Evolutionary conservation across 805 yeast species (phyloP).

Genomic region (Kodamaea neixiangensis): DNA sequence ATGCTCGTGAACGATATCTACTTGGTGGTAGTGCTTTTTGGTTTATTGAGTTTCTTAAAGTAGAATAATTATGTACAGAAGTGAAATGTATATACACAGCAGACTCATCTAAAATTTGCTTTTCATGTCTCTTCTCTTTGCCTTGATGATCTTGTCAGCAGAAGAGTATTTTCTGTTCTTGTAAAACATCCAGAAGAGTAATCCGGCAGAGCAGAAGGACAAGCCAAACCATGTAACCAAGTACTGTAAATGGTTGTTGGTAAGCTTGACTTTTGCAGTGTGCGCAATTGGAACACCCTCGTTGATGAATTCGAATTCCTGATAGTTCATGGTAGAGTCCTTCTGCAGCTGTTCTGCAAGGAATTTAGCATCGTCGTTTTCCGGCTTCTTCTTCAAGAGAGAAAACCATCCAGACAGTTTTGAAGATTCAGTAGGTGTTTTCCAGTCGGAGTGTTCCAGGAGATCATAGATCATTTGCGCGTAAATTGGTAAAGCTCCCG

Average conservation of each 20-base stretch:
- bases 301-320: constrained; percentile 56
- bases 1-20: constrained; percentile 40
- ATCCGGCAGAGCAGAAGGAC: constrained; percentile 67
- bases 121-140: constrained; percentile 41
- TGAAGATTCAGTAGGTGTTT: constrained; percentile 15
- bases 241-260: constrained; percentile 90
- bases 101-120: constrained; percentile 10
- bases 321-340: constrained; percentile 40
- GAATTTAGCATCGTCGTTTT: constrained; percentile 19
- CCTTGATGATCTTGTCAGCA: constrained; percentile 43
- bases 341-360: constrained; percentile 20
- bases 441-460: constrained; percentile 61
- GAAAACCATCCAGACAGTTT: constrained; percentile 14
- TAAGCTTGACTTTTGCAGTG: constrained; percentile 73
- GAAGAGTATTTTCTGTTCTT: constrained; percentile 31
- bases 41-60: constrained; percentile 28
- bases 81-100: neutral
- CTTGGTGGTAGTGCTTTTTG: constrained; percentile 40
- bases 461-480: constrained; percentile 72
- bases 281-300: constrained; percentile 93
- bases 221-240: constrained; percentile 95
- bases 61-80: constrained; percentile 4
- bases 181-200: constrained; percentile 46
- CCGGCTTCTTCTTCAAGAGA: constrained; percentile 8
- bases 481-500: constrained; percentile 71